Evolutionary conservation across 2,329 filamentous ascomycete genomes (phyloP).

Genomic region (Hymenoscyphus infarciens): DNA sequence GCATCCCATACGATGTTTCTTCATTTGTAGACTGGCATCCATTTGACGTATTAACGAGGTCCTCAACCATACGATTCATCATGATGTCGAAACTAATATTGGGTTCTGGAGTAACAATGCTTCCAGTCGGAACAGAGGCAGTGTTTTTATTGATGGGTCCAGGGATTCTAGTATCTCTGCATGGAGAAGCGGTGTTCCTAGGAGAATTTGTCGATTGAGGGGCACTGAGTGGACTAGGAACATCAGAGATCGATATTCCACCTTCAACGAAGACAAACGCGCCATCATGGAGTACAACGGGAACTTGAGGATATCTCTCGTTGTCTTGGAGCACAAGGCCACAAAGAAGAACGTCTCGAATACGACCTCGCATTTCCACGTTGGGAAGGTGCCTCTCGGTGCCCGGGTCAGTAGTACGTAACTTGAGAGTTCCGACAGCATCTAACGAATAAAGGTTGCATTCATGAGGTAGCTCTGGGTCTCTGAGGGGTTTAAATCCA

Average conservation of each 20-base stretch:
- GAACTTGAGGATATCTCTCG: slow-evolving; percentile 38
- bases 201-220: slow-evolving; percentile 16
- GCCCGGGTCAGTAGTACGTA: slow-evolving; percentile 42
- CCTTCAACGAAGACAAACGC: slow-evolving; percentile 52
- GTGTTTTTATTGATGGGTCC: background rate
- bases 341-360: slow-evolving; percentile 60
- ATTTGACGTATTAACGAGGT: slow-evolving; percentile 43
- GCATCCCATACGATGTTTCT: slow-evolving; percentile 54
- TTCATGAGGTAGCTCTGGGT: slow-evolving; percentile 45
- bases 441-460: slow-evolving; percentile 47
- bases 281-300: slow-evolving; percentile 37
- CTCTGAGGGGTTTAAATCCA: slow-evolving; percentile 57
- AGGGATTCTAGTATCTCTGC: background rate
- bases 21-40: slow-evolving; percentile 37
- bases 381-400: slow-evolving; percentile 53
- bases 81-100: slow-evolving; percentile 41
- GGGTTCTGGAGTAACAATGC: slow-evolving; percentile 23
- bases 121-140: slow-evolving; percentile 12
- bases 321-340: slow-evolving; percentile 55
- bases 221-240: slow-evolving; percentile 34
- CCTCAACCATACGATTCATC: slow-evolving; percentile 56
- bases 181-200: background rate
- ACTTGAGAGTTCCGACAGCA: slow-evolving; percentile 43
- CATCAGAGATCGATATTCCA: slow-evolving; percentile 45
- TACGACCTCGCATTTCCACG: slow-evolving; percentile 63